A percentile compares a stretch with the other conserved stretches of the same genome.
phyloP scores from a whole-genome alignment of 139 green algal genomes.

The Closterium sp. region DNA sequence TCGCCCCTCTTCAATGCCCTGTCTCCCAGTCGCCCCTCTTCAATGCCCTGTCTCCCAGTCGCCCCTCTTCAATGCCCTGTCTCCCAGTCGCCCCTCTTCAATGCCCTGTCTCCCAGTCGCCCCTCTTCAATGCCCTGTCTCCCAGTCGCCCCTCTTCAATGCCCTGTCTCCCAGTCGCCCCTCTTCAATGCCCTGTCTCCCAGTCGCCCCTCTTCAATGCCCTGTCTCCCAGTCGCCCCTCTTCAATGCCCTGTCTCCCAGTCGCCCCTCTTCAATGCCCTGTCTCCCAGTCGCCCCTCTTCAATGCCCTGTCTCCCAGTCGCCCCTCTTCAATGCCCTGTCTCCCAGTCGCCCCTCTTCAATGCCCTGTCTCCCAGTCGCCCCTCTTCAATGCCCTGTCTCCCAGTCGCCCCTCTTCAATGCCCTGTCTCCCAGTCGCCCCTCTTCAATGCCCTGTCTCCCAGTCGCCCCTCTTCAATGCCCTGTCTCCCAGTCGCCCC shows the following conservation, averaged over 20 bases:
- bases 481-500: background rate
- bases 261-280: background rate
- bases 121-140: background rate
- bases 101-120: background rate
- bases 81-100: background rate
- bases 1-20: background rate
- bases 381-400: background rate
- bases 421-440: background rate
- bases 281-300: background rate
- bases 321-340: background rate
- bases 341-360: background rate
- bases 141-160: background rate
- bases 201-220: background rate
- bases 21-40: background rate
- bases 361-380: background rate
- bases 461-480: background rate
- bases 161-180: background rate
- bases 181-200: background rate
- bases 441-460: background rate
- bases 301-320: background rate
- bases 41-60: background rate
- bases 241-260: background rate
- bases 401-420: background rate
- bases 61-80: background rate
- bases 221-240: background rate